A percentile compares a stretch with the other conserved stretches of the same genome.
Evolutionary conservation across 2,329 filamentous ascomycete genomes (phyloP).

Genomic region (Fusarium sp.): DNA sequence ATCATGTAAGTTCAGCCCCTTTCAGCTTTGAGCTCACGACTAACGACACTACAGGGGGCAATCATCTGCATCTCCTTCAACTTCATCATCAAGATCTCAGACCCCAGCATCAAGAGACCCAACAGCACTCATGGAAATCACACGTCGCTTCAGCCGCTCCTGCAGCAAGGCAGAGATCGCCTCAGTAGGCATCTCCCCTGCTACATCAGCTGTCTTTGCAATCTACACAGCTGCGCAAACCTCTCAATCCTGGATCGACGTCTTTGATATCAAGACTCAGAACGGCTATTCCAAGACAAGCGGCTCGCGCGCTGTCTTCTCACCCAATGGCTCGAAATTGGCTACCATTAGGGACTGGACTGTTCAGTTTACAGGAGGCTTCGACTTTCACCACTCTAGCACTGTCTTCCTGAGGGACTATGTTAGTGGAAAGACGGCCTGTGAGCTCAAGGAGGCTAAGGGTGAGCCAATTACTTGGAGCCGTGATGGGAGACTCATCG

Average conservation of each 20-base stretch:
- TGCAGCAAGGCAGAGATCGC: slow-evolving; percentile 48
- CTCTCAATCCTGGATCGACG: slow-evolving; percentile 51
- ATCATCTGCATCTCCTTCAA: slow-evolving; percentile 8
- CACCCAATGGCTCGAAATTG: slow-evolving; percentile 31
- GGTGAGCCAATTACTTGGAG: slow-evolving; percentile 49
- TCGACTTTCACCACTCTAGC: slow-evolving; percentile 47
- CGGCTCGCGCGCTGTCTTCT: slow-evolving; percentile 48
- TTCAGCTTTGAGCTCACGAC: neutral
- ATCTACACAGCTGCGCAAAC: slow-evolving; percentile 46
- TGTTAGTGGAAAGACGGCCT: slow-evolving; percentile 44
- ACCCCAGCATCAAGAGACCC: neutral
- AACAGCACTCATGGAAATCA: slow-evolving; percentile 34
- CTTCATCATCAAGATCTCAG: neutral
- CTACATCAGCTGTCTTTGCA: slow-evolving; percentile 44
- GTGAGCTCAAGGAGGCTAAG: slow-evolving; percentile 47
- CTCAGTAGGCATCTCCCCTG: slow-evolving; percentile 46
- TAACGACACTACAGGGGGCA: slow-evolving; percentile 31
- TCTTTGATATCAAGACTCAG: slow-evolving; percentile 46
- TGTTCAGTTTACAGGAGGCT: slow-evolving; percentile 44
- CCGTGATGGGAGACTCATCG: slow-evolving; percentile 45
- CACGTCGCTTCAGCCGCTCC: slow-evolving; percentile 43
- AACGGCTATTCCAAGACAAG: slow-evolving; percentile 46
- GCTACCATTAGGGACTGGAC: slow-evolving; percentile 49
- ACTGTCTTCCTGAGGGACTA: slow-evolving; percentile 48
- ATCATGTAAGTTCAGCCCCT: slow-evolving; percentile 33